These are phyloP conservation scores for Cystobasidium onofrii DNA, from an alignment of 768 basidiomycete genomes.

Conservation along the genomic window DNA sequence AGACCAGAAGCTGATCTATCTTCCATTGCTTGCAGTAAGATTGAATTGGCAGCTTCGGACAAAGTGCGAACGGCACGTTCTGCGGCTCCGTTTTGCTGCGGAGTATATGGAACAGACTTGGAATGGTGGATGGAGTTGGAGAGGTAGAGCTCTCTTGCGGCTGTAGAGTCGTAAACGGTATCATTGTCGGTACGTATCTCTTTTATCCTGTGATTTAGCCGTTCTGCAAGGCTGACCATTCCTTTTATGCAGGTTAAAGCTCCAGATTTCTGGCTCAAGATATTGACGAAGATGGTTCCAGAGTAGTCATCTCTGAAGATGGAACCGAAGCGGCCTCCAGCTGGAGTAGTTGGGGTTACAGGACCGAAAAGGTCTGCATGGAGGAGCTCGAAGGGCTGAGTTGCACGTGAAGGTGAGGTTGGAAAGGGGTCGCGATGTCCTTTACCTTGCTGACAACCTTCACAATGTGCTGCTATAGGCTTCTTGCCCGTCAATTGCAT, in stretches of 20 bases:
- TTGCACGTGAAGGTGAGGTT: neutral
- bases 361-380: constrained; percentile 4
- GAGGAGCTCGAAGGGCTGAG: neutral
- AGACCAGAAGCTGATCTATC: neutral
- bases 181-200: constrained; percentile 6
- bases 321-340: neutral
- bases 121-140: neutral
- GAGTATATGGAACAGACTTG: constrained; percentile 7
- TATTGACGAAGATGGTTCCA: neutral
- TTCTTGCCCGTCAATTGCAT: neutral
- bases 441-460: neutral
- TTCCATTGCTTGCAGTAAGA: neutral
- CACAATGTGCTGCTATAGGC: neutral
- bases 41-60: neutral
- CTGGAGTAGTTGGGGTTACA: neutral
- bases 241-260: neutral
- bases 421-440: neutral
- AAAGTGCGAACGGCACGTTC: neutral
- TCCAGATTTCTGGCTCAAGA: too few species aligned
- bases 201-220: neutral
- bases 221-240: neutral
- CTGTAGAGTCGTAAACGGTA: neutral
- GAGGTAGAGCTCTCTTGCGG: neutral
- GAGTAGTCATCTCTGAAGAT: neutral
- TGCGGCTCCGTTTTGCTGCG: neutral